phyloP scores from a whole-genome alignment of 345 rosid genomes.

The Hypericum androsaemum region DNA sequence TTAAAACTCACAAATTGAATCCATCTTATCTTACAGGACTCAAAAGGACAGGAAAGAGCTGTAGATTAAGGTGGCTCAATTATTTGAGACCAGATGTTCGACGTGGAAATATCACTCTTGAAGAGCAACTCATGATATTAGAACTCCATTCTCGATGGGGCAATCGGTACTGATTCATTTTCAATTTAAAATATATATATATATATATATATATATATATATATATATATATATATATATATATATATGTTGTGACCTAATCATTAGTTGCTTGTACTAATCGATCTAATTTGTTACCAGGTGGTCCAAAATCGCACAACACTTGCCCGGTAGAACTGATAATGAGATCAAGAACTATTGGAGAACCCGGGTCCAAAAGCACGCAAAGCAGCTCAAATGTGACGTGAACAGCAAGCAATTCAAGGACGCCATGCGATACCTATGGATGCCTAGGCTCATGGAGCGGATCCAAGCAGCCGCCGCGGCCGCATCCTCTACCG shows the following conservation, averaged over 20 bases:
- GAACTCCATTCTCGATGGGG: constrained; percentile 32
- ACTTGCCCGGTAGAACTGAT: constrained; percentile 29
- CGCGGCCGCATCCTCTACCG: constrained; percentile 8
- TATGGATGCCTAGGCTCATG: constrained; percentile 23
- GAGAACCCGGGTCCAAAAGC: constrained; percentile 30
- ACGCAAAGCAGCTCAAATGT: constrained; percentile 29
- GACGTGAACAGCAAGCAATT: constrained; percentile 32
- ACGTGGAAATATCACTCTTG: constrained; percentile 29
- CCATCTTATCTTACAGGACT: constrained; percentile 17
- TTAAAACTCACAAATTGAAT: constrained; percentile 29
- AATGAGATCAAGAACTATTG: constrained; percentile 29
- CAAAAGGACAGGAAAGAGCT: constrained; percentile 27
- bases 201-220: too few species aligned
- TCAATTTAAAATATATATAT: too few species aligned
- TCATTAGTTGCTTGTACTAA: too few species aligned
- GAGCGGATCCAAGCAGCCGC: constrained; percentile 64
- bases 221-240: too few species aligned
- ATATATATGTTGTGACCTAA: too few species aligned
- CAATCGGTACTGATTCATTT: constrained; percentile 15
- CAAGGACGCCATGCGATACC: constrained; percentile 23
- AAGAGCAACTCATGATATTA: constrained; percentile 29
- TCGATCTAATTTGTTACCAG: background rate
- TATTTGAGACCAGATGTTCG: constrained; percentile 29
- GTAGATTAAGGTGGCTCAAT: constrained; percentile 30
- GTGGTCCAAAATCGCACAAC: constrained; percentile 31